These are phyloP conservation scores for Pyrenopolyporus hunteri DNA, from an alignment of 495 filamentous ascomycete species.

Conservation along the genomic window DNA sequence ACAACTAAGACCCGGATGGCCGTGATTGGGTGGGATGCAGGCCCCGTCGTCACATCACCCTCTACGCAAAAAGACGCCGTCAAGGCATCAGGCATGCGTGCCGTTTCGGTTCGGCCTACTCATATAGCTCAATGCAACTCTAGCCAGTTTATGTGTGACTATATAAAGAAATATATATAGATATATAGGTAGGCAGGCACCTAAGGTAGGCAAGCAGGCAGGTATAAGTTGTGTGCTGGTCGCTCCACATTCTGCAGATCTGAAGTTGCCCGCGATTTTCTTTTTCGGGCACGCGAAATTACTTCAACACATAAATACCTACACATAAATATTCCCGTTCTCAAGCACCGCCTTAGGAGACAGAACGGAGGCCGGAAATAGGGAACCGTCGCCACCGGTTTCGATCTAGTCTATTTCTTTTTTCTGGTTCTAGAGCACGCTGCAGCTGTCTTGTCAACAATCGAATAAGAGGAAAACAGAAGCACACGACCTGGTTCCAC, in stretches of 20 bases:
- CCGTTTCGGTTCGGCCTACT: slow-evolving; percentile 17
- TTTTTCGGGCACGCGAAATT: not conserved
- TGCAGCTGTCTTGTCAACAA: not conserved
- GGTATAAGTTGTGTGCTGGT: slow-evolving; percentile 13
- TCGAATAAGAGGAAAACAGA: not conserved
- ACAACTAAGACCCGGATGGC: slow-evolving; percentile 20
- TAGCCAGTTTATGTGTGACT: not conserved
- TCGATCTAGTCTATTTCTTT: not conserved
- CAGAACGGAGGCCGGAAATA: too few relatives aligned
- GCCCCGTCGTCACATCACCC: slow-evolving; percentile 40
- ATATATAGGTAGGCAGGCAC: too few relatives aligned
- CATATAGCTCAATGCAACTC: slow-evolving; percentile 21
- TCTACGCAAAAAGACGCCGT: slow-evolving; percentile 20
- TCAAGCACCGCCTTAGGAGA: too few relatives aligned
- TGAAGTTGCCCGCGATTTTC: not conserved
- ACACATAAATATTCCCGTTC: too few relatives aligned
- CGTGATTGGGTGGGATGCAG: slow-evolving; percentile 33
- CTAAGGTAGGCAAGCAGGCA: too few relatives aligned
- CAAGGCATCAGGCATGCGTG: slow-evolving; percentile 22
- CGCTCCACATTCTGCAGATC: slow-evolving; percentile 28
- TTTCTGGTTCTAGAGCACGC: not conserved
- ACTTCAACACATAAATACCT: too few relatives aligned
- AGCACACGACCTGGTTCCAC: not conserved
- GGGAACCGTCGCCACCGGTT: too few relatives aligned
- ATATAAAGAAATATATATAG: not conserved